Base-by-base conservation (phyloP, 495 filamentous ascomycete genomes). In the Neurospora hispaniola region DNA sequence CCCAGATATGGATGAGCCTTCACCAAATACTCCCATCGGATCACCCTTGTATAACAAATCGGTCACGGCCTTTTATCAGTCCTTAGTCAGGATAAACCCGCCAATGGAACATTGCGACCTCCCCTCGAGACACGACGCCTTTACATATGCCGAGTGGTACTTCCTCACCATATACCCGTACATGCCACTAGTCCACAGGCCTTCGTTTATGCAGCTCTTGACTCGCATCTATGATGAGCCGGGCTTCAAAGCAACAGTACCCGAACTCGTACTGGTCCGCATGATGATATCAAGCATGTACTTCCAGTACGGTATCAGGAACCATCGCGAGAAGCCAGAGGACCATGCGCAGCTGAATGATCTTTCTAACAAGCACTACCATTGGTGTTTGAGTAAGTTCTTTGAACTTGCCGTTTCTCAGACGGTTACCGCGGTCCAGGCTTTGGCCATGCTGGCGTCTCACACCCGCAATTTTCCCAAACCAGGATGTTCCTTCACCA, bases 401-500 rank as follows among this genome's bases (percentile, higher is more conserved):
- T 88, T 86, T 69, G 82, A 92, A 68, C 82, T 95, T 11, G 79
- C 88, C 44, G 82, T 80, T 27, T 86, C 84, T 43, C 89, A 89
- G 72, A 85, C 84, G 0, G 76, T 93, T 23, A 85, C 90, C 48
- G 88, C 90, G 73, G 79, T 94, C 5, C 92, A 94, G 76, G 92
- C 92, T 5, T 74, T 94, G 71, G 83, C 88, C 20, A 82, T 94
- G 81, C 88, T 95, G 69, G 88, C 86, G 68, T 76, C 85, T 10
- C 91, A 94, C 79, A 85, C 92, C 2, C 88, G 93, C 69, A 90
- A 87, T 74, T 91, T 93, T 71, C 91, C 92, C n/a, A 93, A 93
- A 75, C 92, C 93, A 38, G 91, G 90, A 35, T 89, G 90, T 70
- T 89, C 89, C 31, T 90, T 87, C 83, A 85, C 89, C 73, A 82